These are phyloP conservation scores for Peronospora belbahrii DNA, from an alignment of 352 stramenopile genomes.

Conservation along the genomic window DNA sequence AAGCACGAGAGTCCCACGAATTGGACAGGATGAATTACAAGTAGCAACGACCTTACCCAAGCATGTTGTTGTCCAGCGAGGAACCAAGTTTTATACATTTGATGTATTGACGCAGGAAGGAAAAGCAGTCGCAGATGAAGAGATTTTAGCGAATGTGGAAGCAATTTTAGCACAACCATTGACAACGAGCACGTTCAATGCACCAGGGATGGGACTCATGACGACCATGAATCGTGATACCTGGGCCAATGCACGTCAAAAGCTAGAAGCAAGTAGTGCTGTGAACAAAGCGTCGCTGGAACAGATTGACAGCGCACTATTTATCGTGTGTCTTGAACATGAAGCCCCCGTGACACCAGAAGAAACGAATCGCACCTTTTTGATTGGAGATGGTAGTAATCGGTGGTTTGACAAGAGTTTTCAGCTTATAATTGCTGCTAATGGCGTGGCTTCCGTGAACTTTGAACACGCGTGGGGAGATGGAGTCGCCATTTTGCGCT, in stretches of 20 bases:
- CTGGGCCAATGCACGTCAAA: conserved; percentile 64
- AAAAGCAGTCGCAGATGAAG: conserved; percentile 48
- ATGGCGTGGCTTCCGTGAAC: conserved; percentile 79
- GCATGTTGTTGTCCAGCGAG: conserved; percentile 83
- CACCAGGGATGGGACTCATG: conserved; percentile 60
- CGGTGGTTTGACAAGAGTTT: conserved; percentile 92
- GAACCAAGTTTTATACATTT: conserved; percentile 81
- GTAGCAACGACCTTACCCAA: conserved; percentile 44
- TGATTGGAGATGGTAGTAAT: conserved; percentile 77
- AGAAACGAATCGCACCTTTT: conserved; percentile 69
- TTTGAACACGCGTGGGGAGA: conserved; percentile 90
- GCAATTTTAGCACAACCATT: conserved; percentile 71
- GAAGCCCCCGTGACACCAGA: conserved; percentile 39
- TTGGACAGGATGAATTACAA: conserved; percentile 65
- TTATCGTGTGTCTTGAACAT: conserved; percentile 79
- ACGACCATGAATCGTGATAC: conserved; percentile 79
- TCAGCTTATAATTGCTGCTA: conserved; percentile 78
- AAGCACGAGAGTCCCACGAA: conserved; percentile 62
- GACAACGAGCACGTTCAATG: conserved; percentile 22
- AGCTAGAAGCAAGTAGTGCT: conserved; percentile 38
- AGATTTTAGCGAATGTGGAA: conserved; percentile 81
- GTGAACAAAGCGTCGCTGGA: conserved; percentile 68
- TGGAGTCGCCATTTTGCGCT: conserved; percentile 81
- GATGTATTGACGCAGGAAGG: conserved; percentile 73
- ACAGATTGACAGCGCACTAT: conserved; percentile 82